A percentile compares a stretch with the other conserved stretches of the same genome.
Evolutionary conservation across 441 rosid genomes (phyloP).

Genomic region (Populus hybrid): DNA sequence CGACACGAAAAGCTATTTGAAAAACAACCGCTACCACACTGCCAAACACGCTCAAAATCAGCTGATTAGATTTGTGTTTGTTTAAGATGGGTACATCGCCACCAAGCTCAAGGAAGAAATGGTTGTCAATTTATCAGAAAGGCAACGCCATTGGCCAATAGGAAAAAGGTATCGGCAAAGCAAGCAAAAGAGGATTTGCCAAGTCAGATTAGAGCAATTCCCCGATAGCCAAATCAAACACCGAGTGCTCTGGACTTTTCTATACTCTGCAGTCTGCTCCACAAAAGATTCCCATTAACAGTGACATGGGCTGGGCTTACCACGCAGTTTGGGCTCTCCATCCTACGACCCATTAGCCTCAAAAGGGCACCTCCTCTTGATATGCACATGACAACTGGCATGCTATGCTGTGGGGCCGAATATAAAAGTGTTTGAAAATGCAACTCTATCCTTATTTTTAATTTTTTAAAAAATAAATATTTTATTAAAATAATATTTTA

Average conservation of each 20-base stretch:
- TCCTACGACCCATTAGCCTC: neutral
- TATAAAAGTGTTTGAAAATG: too few species aligned
- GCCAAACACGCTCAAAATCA: too few species aligned
- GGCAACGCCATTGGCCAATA: neutral
- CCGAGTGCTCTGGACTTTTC: conserved; percentile 15
- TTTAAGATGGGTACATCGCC: neutral
- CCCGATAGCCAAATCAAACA: conserved; percentile 17
- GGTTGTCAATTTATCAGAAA: conserved; percentile 23
- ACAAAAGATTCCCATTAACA: conserved; percentile 23
- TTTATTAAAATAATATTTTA: too few species aligned
- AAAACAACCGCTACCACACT: too few species aligned
- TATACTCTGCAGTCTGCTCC: conserved; percentile 18
- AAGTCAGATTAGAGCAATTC: conserved; percentile 8
- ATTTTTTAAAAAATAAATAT: too few species aligned
- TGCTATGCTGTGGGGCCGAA: neutral
- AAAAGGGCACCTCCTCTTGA: neutral
- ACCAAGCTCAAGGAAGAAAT: neutral
- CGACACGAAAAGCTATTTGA: too few species aligned
- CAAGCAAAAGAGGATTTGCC: conserved; percentile 16
- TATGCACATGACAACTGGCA: neutral
- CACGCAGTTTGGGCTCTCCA: conserved; percentile 10
- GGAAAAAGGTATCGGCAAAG: neutral
- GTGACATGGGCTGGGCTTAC: conserved; percentile 4
- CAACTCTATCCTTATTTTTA: too few species aligned
- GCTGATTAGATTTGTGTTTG: neutral